Percentiles rank a stretch among this genome's conserved stretches.
Conservation (phyloP, 2,329 filamentous ascomycete species). For the Scopulariopsis brevicaulis region DNA sequence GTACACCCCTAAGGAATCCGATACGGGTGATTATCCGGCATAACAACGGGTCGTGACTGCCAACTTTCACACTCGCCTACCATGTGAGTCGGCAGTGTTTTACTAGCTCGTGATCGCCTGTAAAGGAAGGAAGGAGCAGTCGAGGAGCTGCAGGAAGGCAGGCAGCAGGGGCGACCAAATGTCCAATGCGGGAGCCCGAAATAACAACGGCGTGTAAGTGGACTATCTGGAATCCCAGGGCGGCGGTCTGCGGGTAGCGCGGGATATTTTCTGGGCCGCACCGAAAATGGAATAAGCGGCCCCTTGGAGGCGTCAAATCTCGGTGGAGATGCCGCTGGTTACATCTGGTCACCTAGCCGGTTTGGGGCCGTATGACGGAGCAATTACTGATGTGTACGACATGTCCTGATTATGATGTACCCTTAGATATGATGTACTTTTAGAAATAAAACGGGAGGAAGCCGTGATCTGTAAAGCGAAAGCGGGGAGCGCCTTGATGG, state of each 20-base stretch:
- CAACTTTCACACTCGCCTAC: too few species aligned
- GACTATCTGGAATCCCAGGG: neutral
- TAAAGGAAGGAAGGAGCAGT: too few species aligned
- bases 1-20: too few species aligned
- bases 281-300: neutral
- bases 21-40: too few species aligned
- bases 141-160: too few species aligned
- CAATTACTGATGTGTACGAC: too few species aligned
- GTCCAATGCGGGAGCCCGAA: too few species aligned
- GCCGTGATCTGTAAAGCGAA: neutral
- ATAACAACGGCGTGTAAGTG: neutral
- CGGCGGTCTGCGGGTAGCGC: neutral
- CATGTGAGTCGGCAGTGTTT: too few species aligned
- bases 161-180: too few species aligned
- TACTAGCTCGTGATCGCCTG: too few species aligned
- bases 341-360: neutral
- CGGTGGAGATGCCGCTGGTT: neutral
- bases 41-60: too few species aligned
- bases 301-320: neutral
- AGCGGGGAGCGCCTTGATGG: neutral
- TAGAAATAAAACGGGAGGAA: neutral
- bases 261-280: neutral
- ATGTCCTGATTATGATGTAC: neutral
- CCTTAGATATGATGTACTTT: neutral
- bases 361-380: too few species aligned